Evolutionary conservation across 2,329 filamentous ascomycete species (phyloP), one percentile per base, ranked within the genome.

Genomic region (Colletotrichum echinochloae): DNA sequence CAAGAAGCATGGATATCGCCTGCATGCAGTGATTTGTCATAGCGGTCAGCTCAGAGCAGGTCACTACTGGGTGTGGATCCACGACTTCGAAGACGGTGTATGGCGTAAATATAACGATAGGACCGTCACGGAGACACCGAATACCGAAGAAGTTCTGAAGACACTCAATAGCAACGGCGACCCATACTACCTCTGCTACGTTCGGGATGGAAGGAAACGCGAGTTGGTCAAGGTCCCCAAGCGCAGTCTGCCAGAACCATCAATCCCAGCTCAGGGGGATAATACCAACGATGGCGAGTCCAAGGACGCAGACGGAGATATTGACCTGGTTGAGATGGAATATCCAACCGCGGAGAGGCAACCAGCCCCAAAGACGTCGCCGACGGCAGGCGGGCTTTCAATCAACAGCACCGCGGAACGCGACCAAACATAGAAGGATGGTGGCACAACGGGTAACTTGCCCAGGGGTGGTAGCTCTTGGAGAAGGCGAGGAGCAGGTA

Each of bases 31-130:
- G 39, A 97, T 99, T 77, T 95, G 97, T 76, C 96, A 99, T 79
- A 91, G 92, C 26, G 93, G 93, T 39, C 85, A 86, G 74, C 86
- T 91, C 49, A 87, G 86, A 54, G 91, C 91, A 55, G 96, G 96
- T 0, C 96, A 99, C 80, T 99, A 98, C 82, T 98, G 94, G 91
- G 94, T 98, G 54, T 98, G 95, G 87, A 97, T 99, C 73, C 93
- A 91, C 77, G 96, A 98, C 82, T 97, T 97, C 79, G 88, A 91
- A 73, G 57, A 60, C 8, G 88, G 89, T 56, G 84, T 95, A 26
- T 99, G 96, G 95, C 91, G 94, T 67, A 94, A 93, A 77, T 99
- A 98, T 85, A 99, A 99, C 78, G 96, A 99, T 77, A 91, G 92
- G 64, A 87, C 87, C 20, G 94, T 99, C 30, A 91, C 89, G 3